Evolutionary conservation across 2,329 filamentous ascomycete genomes (phyloP).

Genomic region (Xenoacremonium recifei): DNA sequence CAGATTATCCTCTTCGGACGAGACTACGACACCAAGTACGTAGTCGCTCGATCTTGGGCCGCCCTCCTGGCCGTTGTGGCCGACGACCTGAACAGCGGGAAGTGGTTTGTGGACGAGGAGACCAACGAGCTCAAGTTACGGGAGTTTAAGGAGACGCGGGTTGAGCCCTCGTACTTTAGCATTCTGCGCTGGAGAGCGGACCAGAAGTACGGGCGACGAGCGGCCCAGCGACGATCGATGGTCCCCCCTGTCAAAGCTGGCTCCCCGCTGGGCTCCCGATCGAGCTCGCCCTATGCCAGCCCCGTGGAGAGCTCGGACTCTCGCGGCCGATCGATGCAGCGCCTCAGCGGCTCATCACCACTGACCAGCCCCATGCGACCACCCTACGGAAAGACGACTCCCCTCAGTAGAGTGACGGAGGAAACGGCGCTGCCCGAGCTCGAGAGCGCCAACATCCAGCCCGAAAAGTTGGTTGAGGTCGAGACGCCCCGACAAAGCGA

Average conservation of each 20-base stretch:
- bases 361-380: conserved; percentile 64
- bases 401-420: conserved; percentile 72
- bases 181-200: conserved; percentile 94
- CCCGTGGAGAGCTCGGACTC: conserved; percentile 61
- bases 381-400: conserved; percentile 66
- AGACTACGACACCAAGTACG: conserved; percentile 98
- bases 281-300: conserved; percentile 63
- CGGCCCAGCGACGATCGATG: conserved; percentile 53
- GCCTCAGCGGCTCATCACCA: conserved; percentile 63
- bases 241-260: conserved; percentile 38
- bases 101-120: conserved; percentile 92
- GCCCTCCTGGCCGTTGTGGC: conserved; percentile 82
- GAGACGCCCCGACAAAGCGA: conserved; percentile 51
- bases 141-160: conserved; percentile 84
- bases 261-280: conserved; percentile 48
- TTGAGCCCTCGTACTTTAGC: conserved; percentile 91
- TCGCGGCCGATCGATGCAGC: conserved; percentile 70
- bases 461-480: conserved; percentile 54
- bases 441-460: conserved; percentile 37
- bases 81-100: conserved; percentile 86
- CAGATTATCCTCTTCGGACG: conserved; percentile 96
- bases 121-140: conserved; percentile 85
- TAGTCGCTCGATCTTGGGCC: conserved; percentile 89
- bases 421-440: conserved; percentile 50
- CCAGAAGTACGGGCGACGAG: conserved; percentile 81